Percentiles rank a stretch among this genome's conserved stretches.
Evolutionary conservation across 441 rosid genomes (phyloP).

Genomic region (Flueggea neowawraea): DNA sequence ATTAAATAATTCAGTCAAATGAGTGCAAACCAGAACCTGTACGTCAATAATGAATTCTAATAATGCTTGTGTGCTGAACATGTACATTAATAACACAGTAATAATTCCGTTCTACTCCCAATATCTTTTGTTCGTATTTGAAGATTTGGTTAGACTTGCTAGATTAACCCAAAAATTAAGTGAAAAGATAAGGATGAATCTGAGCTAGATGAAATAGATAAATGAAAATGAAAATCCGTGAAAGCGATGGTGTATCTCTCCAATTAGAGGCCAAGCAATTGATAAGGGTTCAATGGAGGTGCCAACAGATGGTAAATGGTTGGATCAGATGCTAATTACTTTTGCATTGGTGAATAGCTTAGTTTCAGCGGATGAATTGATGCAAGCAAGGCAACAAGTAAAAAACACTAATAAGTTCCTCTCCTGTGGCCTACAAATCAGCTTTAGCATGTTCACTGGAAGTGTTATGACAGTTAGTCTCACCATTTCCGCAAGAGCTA

Average conservation of each 20-base stretch:
- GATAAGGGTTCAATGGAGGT: too few relatives aligned
- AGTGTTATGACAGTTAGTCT: background rate
- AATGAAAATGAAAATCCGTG: too few relatives aligned
- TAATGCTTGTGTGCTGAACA: too few relatives aligned
- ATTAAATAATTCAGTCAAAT: constrained; percentile 75
- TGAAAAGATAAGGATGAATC: too few relatives aligned
- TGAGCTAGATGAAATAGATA: too few relatives aligned
- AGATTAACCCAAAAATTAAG: too few relatives aligned
- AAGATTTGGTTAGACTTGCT: too few relatives aligned
- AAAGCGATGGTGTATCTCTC: too few relatives aligned
- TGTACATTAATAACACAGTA: too few relatives aligned
- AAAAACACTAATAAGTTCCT: background rate
- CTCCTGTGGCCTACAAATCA: background rate
- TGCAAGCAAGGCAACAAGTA: background rate
- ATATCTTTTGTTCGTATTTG: too few relatives aligned
- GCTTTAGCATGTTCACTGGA: background rate
- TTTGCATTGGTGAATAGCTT: background rate
- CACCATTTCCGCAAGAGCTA: background rate
- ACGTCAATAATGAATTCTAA: constrained; percentile 2
- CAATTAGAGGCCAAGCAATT: too few relatives aligned
- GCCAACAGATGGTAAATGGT: background rate
- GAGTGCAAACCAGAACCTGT: constrained; percentile 91
- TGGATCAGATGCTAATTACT: background rate
- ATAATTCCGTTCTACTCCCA: too few relatives aligned
- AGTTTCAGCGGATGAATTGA: background rate